These are phyloP conservation scores for Pouteria glomerata DNA, from an alignment of 148 eudicot species.

Conservation along the genomic window DNA sequence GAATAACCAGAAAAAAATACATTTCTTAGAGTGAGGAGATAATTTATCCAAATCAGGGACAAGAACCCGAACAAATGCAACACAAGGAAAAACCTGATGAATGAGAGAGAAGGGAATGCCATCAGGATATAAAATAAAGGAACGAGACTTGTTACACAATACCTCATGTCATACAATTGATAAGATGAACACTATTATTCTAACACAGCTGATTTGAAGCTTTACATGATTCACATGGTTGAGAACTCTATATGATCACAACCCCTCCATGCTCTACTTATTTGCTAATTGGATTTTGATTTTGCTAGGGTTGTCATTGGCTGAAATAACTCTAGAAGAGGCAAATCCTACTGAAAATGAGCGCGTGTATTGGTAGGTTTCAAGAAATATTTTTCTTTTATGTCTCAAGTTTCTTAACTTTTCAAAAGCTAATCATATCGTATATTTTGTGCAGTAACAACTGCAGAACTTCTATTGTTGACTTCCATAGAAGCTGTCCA, in stretches of 20 bases:
- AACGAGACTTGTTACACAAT: too few relatives aligned
- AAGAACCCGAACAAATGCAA: too few relatives aligned
- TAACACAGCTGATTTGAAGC: neutral
- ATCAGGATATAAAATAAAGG: too few relatives aligned
- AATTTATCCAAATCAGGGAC: too few relatives aligned
- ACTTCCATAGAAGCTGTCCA: conserved; percentile 43
- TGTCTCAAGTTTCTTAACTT: neutral
- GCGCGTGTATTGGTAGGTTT: conserved; percentile 28
- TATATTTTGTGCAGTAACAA: conserved; percentile 31
- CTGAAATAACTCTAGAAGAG: conserved; percentile 15
- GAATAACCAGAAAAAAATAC: too few relatives aligned
- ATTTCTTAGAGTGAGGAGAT: too few relatives aligned
- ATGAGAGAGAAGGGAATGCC: too few relatives aligned
- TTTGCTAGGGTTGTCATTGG: conserved; percentile 21
- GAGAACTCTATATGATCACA: neutral
- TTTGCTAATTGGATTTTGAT: neutral
- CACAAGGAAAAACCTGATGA: too few relatives aligned
- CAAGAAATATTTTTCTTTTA: neutral
- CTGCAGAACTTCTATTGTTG: conserved; percentile 43
- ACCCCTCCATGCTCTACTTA: neutral
- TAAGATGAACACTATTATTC: too few relatives aligned
- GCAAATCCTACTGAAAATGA: conserved; percentile 10
- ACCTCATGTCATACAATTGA: too few relatives aligned
- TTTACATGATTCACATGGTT: neutral
- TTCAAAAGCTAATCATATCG: neutral